phyloP scores from a whole-genome alignment of 1,139 yeast species.

The Tardiomyces blankii region DNA sequence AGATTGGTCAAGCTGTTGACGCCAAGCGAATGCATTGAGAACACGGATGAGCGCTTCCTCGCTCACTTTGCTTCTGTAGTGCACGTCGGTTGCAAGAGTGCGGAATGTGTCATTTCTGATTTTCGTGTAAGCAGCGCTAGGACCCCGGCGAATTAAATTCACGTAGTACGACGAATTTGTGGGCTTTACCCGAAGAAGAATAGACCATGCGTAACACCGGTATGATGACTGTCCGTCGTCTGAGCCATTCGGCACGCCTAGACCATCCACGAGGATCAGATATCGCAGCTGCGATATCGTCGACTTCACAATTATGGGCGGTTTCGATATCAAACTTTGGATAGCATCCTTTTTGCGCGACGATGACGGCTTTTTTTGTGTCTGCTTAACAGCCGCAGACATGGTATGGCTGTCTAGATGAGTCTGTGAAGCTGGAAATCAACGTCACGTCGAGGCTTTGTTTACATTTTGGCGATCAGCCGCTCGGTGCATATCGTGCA shows the following conservation, averaged over 20 bases:
- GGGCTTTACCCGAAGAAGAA: constrained; percentile 55
- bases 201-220: constrained; percentile 74
- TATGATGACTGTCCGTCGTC: constrained; percentile 43
- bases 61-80: constrained; percentile 53
- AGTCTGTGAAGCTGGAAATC: too few relatives aligned
- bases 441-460: too few relatives aligned
- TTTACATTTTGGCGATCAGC: too few relatives aligned
- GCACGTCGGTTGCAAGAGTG: constrained; percentile 65
- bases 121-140: constrained; percentile 49
- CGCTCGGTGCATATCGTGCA: too few relatives aligned
- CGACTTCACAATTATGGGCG: constrained; percentile 54
- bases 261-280: constrained; percentile 67
- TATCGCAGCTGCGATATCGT: constrained; percentile 74
- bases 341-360: constrained; percentile 37
- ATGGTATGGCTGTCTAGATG: too few relatives aligned
- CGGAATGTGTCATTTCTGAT: constrained; percentile 82
- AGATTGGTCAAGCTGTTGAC: constrained; percentile 1
- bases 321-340: constrained; percentile 49
- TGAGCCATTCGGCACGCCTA: constrained; percentile 34
- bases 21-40: constrained; percentile 63
- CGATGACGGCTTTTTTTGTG: neutral
- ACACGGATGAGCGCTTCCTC: constrained; percentile 61
- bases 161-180: constrained; percentile 44
- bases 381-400: too few relatives aligned
- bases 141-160: constrained; percentile 44